Evolutionary conservation across 2,329 filamentous ascomycete species (phyloP).

Genomic region (Ophiostoma tasmaniense): DNA sequence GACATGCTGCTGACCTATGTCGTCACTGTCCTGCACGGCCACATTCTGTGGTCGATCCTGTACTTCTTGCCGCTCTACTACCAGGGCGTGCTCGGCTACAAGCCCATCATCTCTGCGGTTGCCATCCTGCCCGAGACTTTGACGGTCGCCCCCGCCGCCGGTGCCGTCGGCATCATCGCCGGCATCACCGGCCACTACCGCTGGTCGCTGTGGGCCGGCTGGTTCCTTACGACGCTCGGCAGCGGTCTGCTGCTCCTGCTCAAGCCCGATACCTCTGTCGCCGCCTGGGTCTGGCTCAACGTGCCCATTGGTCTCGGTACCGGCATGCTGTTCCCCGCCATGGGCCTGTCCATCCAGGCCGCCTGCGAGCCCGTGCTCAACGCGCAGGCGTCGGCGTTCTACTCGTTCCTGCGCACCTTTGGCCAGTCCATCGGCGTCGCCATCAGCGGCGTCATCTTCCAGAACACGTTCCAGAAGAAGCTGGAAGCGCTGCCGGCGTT

Average conservation of each 20-base stretch:
- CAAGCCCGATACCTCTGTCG: constrained; percentile 21
- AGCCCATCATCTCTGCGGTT: constrained; percentile 26
- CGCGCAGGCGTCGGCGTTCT: constrained; percentile 33
- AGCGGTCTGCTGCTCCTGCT: constrained; percentile 22
- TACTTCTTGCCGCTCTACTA: constrained; percentile 37
- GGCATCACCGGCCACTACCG: constrained; percentile 24
- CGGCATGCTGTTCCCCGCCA: constrained; percentile 33
- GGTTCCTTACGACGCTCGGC: constrained; percentile 24
- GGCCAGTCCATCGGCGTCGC: constrained; percentile 36
- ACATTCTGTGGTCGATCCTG: constrained; percentile 44
- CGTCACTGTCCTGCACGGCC: constrained; percentile 49
- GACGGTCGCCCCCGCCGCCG: constrained; percentile 22
- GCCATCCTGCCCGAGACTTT: constrained; percentile 25
- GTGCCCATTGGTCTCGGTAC: constrained; percentile 31
- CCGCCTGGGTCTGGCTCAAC: constrained; percentile 30
- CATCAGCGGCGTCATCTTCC: constrained; percentile 34
- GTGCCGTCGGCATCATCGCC: constrained; percentile 20
- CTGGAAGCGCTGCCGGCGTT: constrained; percentile 17
- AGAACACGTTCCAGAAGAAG: constrained; percentile 26
- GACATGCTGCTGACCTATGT: constrained; percentile 26
- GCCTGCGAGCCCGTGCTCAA: constrained; percentile 31
- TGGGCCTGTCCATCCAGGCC: constrained; percentile 34
- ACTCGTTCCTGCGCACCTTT: constrained; percentile 34
- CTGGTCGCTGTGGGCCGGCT: constrained; percentile 27
- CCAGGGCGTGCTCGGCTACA: constrained; percentile 27